Evolutionary conservation across 2,329 filamentous ascomycete genomes (phyloP), one percentile per base, ranked within the genome.

Genomic region (Penicillium olsonii): DNA sequence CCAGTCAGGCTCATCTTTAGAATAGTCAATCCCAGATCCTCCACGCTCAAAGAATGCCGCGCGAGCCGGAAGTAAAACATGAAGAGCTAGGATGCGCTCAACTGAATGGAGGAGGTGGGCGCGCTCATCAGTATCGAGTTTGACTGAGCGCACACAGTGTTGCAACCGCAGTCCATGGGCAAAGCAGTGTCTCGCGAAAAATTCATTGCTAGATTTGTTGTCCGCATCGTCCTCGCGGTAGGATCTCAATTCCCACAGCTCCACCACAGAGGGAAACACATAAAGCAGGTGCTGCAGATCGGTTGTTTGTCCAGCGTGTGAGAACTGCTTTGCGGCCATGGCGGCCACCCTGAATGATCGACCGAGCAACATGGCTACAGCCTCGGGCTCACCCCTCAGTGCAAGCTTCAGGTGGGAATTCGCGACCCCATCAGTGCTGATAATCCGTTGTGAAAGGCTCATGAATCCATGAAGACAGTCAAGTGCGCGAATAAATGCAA

Each of bases 11-110:
- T 68, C 63, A 15, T 60, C 63, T 15, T 65, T 57, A 22, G 66
- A 68, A 52, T 68, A 67, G 44, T 68, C 61, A 37, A 68, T 67
- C 22, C 68, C 66, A 34, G 64, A 62, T 26, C 63, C 63, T 18
- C 68, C 64, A 51, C 65, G 56, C 8, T 63, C 62, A 37, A 71
- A 68, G 54, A 74, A 75, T 5, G 60, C 57, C 5, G 62, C 63
- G 20, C 73, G 71, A 5, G 69, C 61, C 7, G 72, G 72, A 5
- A 75, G 61, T 2, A 75, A 58, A n/a, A 74, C 65, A 60, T 75
- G 72, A 27, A 74, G 61, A 9, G 68, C 71, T 46, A 72, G 65
- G 9, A 70, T 55, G 37, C 68, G 64, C 52, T 73, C 71, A 40
- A 74, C 52, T 8, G 64, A 59, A 45, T 66, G 64, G 12, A 68